A percentile compares a stretch with the other conserved stretches of the same genome.
Conservation (phyloP, 768 basidiomycete species). For the Leccinum incarnatum region DNA sequence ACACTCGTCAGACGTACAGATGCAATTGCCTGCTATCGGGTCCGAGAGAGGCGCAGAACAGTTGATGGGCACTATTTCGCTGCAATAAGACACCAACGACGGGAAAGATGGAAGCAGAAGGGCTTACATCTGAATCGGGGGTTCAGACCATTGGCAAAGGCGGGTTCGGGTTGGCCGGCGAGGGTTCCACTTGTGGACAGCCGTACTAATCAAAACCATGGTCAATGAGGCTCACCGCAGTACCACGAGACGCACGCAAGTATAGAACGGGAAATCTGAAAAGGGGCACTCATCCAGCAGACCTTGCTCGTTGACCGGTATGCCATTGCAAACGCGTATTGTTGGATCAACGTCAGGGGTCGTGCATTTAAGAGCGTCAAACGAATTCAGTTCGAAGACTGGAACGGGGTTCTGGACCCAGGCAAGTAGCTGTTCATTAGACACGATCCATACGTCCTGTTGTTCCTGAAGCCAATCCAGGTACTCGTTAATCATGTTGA, state of each 20-base stretch:
- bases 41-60: constrained; percentile 84
- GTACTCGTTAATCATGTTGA: no score
- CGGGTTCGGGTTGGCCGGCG: constrained; percentile 63
- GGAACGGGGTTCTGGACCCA: not conserved
- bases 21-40: constrained; percentile 61
- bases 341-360: not conserved
- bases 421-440: not conserved
- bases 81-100: not conserved
- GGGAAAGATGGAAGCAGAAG: constrained; percentile 1
- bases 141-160: constrained; percentile 38
- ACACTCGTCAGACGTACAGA: constrained; percentile 57
- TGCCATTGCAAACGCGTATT: not conserved
- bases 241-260: not conserved
- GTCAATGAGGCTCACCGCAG: constrained; percentile 4
- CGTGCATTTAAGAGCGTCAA: not conserved
- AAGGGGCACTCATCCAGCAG: not conserved
- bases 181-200: constrained; percentile 36
- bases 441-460: constrained; percentile 2
- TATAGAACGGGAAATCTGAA: not conserved
- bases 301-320: not conserved
- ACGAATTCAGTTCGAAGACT: not conserved
- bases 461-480: not conserved
- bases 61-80: constrained; percentile 53
- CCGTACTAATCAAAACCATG: not conserved
- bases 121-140: constrained; percentile 54